These are phyloP conservation scores for Glebionis coronaria DNA, from an alignment of 129 eudicot genomes.

Conservation along the genomic window DNA sequence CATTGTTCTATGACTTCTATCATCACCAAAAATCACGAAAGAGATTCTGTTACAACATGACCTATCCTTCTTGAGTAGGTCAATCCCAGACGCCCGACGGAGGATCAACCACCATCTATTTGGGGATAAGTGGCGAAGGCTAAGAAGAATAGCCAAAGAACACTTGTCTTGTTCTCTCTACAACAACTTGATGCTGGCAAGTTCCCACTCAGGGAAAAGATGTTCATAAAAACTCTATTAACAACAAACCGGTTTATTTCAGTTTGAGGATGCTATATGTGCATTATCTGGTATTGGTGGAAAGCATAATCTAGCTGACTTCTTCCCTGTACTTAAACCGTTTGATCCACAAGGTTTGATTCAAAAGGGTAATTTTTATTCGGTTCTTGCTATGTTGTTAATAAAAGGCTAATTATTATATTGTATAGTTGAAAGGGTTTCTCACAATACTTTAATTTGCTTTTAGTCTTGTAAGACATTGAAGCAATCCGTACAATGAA, in stretches of 20 bases:
- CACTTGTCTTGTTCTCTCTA: slow-evolving; percentile 4
- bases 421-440: too few species aligned
- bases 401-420: too few species aligned
- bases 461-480: too few species aligned
- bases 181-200: slow-evolving; percentile 7
- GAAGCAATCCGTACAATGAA: too few species aligned
- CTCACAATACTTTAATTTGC: too few species aligned
- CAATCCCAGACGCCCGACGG: not conserved
- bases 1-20: not conserved
- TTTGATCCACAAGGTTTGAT: slow-evolving; percentile 17
- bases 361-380: not conserved
- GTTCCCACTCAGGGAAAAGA: not conserved
- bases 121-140: not conserved
- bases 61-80: slow-evolving; percentile 6
- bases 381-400: too few species aligned
- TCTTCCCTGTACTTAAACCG: slow-evolving; percentile 21
- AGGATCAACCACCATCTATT: not conserved
- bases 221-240: not conserved
- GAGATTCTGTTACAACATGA: not conserved
- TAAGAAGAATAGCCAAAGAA: slow-evolving; percentile 7
- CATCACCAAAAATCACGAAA: not conserved
- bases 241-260: not conserved
- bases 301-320: slow-evolving; percentile 12
- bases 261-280: slow-evolving; percentile 18
- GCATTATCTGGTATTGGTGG: slow-evolving; percentile 7